Conservation (phyloP, 345 rosid genomes). For the Draba incana region DNA sequence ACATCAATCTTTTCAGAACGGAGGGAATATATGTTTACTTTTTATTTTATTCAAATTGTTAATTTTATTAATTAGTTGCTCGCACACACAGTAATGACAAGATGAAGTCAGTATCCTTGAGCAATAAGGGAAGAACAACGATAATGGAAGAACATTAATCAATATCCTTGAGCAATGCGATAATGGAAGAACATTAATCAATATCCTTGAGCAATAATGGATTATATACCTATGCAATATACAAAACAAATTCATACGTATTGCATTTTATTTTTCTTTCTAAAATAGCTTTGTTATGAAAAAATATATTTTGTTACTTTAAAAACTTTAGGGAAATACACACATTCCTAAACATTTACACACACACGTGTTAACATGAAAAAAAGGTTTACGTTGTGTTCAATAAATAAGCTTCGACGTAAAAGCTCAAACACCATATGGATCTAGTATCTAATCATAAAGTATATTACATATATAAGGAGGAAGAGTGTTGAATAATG, state of each 20-base stretch:
- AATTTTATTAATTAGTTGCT: too few species aligned
- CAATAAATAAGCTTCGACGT: constrained; percentile 7
- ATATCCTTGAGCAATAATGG: not conserved
- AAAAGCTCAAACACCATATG: constrained; percentile 21
- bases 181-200: not conserved
- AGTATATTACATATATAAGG: not conserved
- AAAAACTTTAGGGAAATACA: too few species aligned
- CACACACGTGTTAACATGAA: constrained; percentile 14
- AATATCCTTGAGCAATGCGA: not conserved
- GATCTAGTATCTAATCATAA: not conserved
- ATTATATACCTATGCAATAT: not conserved
- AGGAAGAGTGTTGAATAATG: constrained; percentile 18
- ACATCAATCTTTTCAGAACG: too few species aligned
- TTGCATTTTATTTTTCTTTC: not conserved
- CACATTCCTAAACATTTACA: not conserved
- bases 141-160: not conserved
- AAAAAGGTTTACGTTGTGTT: constrained; percentile 17
- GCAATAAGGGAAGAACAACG: not conserved
- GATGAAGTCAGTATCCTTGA: not conserved
- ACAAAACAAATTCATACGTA: not conserved
- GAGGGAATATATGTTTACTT: too few species aligned
- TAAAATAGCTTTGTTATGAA: too few species aligned
- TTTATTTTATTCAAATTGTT: not conserved
- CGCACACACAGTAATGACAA: not conserved
- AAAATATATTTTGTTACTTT: too few species aligned